Evolutionary conservation across 352 stramenopile genomes (phyloP).

Genomic region (Phytophthora pistaciae): DNA sequence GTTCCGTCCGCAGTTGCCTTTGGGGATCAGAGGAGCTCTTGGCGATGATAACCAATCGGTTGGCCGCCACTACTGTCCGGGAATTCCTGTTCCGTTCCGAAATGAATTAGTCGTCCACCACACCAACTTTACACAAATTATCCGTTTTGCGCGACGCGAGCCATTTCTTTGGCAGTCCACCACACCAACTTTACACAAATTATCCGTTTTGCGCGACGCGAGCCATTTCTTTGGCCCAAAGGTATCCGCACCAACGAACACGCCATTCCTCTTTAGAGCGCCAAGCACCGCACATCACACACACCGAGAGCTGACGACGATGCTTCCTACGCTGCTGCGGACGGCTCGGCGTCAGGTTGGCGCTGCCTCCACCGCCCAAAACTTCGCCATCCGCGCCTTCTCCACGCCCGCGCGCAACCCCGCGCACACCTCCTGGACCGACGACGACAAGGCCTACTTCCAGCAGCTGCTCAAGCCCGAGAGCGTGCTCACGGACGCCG

Average conservation of each 20-base stretch:
- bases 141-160: slow-evolving; percentile 30
- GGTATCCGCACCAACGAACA: slow-evolving; percentile 12
- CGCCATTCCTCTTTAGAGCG: slow-evolving; percentile 23
- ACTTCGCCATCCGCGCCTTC: slow-evolving; percentile 22
- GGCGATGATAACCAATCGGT: slow-evolving; percentile 32
- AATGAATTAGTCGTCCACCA: not conserved
- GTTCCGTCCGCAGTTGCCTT: too few relatives aligned
- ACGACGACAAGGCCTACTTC: slow-evolving; percentile 75
- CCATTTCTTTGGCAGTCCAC: too few relatives aligned
- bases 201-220: slow-evolving; percentile 30
- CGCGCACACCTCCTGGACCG: slow-evolving; percentile 62
- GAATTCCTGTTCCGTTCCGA: too few relatives aligned
- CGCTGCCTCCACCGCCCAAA: slow-evolving; percentile 6
- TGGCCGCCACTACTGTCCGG: slow-evolving; percentile 1
- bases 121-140: not conserved
- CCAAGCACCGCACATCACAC: slow-evolving; percentile 2
- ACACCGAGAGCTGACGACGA: slow-evolving; percentile 2
- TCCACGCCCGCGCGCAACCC: slow-evolving; percentile 48
- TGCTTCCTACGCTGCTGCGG: slow-evolving; percentile 32
- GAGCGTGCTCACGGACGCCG: slow-evolving; percentile 69
- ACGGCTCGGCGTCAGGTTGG: slow-evolving; percentile 16
- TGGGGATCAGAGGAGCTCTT: slow-evolving; percentile 16
- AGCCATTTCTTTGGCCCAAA: slow-evolving; percentile 26
- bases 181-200: not conserved
- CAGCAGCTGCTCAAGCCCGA: slow-evolving; percentile 64